Evolutionary conservation across 139 green algal genomes (phyloP).

Genomic region (Chlamydomonas sphaeroides): DNA sequence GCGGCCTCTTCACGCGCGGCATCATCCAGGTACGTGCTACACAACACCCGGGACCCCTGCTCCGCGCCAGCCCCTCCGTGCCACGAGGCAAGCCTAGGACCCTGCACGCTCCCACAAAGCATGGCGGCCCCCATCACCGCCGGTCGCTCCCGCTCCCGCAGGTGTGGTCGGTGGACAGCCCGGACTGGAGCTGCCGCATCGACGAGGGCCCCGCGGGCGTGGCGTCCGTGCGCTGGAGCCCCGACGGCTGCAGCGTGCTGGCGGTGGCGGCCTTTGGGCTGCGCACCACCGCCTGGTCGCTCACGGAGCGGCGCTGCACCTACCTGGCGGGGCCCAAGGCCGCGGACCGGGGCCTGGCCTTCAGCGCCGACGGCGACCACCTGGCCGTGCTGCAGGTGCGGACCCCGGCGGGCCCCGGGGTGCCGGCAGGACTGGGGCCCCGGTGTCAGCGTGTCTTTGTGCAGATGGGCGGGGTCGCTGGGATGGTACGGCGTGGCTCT

Average conservation of each 20-base stretch:
- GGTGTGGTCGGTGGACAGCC: constrained; percentile 72
- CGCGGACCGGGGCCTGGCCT: constrained; percentile 47
- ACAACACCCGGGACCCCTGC: too few species aligned
- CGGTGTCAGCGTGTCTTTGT: too few species aligned
- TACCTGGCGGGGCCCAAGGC: constrained; percentile 83
- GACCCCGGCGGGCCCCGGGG: too few species aligned
- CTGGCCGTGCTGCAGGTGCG: constrained; percentile 84
- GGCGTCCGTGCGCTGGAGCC: constrained; percentile 52
- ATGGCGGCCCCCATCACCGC: too few species aligned
- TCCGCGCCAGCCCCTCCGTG: too few species aligned
- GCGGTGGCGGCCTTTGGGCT: constrained; percentile 83
- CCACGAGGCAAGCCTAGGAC: too few species aligned
- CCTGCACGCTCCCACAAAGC: too few species aligned
- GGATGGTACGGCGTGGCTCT: too few species aligned
- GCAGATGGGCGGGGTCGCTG: too few species aligned
- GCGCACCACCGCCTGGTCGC: constrained; percentile 84
- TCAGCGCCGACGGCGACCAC: constrained; percentile 72
- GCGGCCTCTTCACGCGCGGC: constrained; percentile 64
- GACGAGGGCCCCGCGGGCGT: constrained; percentile 83
- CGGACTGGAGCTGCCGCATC: constrained; percentile 91
- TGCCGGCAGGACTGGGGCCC: too few species aligned
- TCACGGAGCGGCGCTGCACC: constrained; percentile 69
- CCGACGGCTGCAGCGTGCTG: constrained; percentile 76
- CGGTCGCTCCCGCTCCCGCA: background rate
- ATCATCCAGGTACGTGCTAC: constrained; percentile 77